phyloP scores from a whole-genome alignment of 192 early-diverging fungal species.

The Geranomyces michiganensis region DNA sequence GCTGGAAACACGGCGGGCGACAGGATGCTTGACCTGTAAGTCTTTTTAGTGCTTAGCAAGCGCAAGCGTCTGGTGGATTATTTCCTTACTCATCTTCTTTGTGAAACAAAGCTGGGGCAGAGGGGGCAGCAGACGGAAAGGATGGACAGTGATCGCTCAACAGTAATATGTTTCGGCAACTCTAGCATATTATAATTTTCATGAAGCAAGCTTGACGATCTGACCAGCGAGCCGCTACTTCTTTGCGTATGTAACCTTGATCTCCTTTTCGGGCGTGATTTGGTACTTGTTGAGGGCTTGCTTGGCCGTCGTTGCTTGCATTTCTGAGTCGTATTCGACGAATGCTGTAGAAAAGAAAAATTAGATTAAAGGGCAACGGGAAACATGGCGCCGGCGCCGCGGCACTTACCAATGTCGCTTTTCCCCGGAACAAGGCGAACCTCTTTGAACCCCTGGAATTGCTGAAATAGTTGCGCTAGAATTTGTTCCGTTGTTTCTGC shows the following conservation, averaged over 20 bases:
- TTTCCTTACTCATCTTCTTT: slow-evolving; percentile 3
- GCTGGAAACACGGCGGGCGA: slow-evolving; percentile 34
- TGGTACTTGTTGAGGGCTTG: slow-evolving; percentile 65
- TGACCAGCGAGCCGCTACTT: too few relatives aligned
- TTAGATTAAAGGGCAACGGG: background rate
- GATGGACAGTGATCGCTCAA: slow-evolving; percentile 57
- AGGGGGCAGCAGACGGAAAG: slow-evolving; percentile 42
- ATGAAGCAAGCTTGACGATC: too few relatives aligned
- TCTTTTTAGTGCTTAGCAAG: background rate
- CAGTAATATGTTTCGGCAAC: too few relatives aligned
- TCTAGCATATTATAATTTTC: too few relatives aligned
- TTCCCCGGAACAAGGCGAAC: slow-evolving; percentile 91
- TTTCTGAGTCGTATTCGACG: slow-evolving; percentile 92
- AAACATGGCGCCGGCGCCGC: slow-evolving; percentile 16
- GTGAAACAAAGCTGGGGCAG: slow-evolving; percentile 54
- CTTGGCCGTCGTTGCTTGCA: slow-evolving; percentile 79
- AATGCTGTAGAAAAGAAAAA: slow-evolving; percentile 64
- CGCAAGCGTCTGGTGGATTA: background rate
- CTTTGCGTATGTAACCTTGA: slow-evolving; percentile 86
- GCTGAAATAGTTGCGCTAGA: slow-evolving; percentile 72
- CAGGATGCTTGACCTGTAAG: slow-evolving; percentile 12
- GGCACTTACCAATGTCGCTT: slow-evolving; percentile 69
- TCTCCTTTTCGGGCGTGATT: slow-evolving; percentile 67
- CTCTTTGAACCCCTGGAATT: slow-evolving; percentile 92
- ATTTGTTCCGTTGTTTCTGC: slow-evolving; percentile 66